A percentile compares a stretch with the other conserved stretches of the same genome.
phyloP scores from a whole-genome alignment of 345 rosid genomes.

The thale cress (Arabidopsis thaliana) region TAIR10.1 NC_003074.8:5688501-5689000 shows the following conservation, averaged over 20 bases:
- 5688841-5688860: slow-evolving; percentile 92
- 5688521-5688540: background rate
- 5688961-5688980: background rate
- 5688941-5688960: background rate
- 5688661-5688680: slow-evolving; percentile 1
- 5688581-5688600: background rate
- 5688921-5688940: background rate
- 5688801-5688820: slow-evolving; percentile 17
- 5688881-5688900: slow-evolving; percentile 74
- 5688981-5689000: background rate
- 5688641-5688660: background rate
- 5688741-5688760: background rate
- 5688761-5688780: background rate
- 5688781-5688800: slow-evolving; percentile 10
- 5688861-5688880: slow-evolving; percentile 93
- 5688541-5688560: background rate
- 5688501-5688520: slow-evolving; percentile 3
- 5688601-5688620: background rate
- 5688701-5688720: background rate
- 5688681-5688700: slow-evolving; percentile 7
- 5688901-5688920: slow-evolving; percentile 14
- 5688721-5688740: background rate
- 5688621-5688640: background rate
- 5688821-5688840: slow-evolving; percentile 92
- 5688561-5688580: background rate